These are phyloP conservation scores for Kurtzmaniella quercitrusa DNA, from an alignment of 1,139 yeast genomes.

Conservation along the genomic window DNA sequence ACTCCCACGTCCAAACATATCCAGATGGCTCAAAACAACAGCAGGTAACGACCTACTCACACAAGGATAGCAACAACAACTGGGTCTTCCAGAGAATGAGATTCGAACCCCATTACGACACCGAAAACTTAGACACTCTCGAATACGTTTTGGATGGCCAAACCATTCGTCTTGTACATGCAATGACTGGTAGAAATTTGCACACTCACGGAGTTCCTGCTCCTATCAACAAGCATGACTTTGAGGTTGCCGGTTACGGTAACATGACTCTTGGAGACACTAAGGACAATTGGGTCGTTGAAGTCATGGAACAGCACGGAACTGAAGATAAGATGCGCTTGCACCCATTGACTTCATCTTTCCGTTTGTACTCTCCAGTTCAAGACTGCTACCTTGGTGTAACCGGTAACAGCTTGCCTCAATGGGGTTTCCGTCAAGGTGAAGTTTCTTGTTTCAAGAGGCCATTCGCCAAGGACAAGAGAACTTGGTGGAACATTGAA, in stretches of 20 bases:
- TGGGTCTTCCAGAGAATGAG: constrained; percentile 84
- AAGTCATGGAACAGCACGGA: constrained; percentile 76
- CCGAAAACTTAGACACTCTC: constrained; percentile 46
- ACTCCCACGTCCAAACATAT: constrained; percentile 88
- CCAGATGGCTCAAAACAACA: constrained; percentile 97
- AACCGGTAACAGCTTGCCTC: constrained; percentile 77
- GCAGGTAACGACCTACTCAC: constrained; percentile 92
- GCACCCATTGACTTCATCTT: constrained; percentile 84
- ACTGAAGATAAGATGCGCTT: constrained; percentile 60
- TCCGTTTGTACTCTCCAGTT: constrained; percentile 67
- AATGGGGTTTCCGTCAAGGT: constrained; percentile 98
- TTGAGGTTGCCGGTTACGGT: constrained; percentile 94
- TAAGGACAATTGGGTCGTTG: constrained; percentile 93
- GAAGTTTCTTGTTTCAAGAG: constrained; percentile 84
- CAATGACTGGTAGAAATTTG: constrained; percentile 79
- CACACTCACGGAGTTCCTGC: constrained; percentile 85
- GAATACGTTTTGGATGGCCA: constrained; percentile 69
- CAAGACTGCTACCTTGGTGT: constrained; percentile 86
- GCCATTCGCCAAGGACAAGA: constrained; percentile 79
- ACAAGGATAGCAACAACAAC: constrained; percentile 86
- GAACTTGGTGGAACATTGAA: constrained; percentile 99
- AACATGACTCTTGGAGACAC: constrained; percentile 79
- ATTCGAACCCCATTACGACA: constrained; percentile 49
- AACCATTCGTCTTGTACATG: constrained; percentile 74
- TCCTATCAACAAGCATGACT: constrained; percentile 66